Conservation (phyloP, 306 rosid species). For the Quercus wislizeni region DNA sequence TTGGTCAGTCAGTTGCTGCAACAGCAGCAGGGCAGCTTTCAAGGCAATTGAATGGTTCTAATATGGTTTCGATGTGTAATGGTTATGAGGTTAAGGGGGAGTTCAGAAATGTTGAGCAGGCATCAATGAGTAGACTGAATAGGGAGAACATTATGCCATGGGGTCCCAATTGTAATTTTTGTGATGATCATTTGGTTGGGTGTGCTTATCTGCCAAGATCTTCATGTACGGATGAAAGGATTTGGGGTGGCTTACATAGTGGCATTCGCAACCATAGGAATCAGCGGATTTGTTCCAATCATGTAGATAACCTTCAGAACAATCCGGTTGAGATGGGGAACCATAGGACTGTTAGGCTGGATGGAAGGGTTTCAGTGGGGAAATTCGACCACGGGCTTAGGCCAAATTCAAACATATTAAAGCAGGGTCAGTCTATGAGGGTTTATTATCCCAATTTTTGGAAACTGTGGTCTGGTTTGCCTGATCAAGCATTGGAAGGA, state of each 20-base stretch:
- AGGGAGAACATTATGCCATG: constrained; percentile 27
- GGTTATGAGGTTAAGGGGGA: not conserved
- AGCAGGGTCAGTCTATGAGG: constrained; percentile 13
- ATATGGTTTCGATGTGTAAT: too few relatives aligned
- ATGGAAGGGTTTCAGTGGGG: not conserved
- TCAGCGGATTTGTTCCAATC: constrained; percentile 6
- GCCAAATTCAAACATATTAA: constrained; percentile 8
- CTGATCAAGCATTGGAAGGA: constrained; percentile 10
- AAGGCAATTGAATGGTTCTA: not conserved
- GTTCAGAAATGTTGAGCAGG: not conserved
- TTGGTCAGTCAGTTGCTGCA: not conserved
- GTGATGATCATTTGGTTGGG: not conserved
- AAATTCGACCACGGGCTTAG: constrained; percentile 1
- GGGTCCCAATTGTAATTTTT: not conserved
- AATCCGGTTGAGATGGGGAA: constrained; percentile 13
- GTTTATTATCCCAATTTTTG: not conserved
- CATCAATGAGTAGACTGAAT: not conserved
- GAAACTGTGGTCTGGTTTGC: not conserved
- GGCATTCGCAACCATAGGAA: constrained; percentile 8
- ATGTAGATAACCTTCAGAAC: not conserved
- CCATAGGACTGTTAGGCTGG: not conserved
- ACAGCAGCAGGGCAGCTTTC: not conserved
- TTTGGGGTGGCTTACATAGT: constrained; percentile 2
- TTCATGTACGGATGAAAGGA: not conserved
- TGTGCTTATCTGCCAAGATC: not conserved